Base-by-base conservation (phyloP, 2,329 filamentous ascomycete genomes). In the Proliferodiscus dingleyae region DNA sequence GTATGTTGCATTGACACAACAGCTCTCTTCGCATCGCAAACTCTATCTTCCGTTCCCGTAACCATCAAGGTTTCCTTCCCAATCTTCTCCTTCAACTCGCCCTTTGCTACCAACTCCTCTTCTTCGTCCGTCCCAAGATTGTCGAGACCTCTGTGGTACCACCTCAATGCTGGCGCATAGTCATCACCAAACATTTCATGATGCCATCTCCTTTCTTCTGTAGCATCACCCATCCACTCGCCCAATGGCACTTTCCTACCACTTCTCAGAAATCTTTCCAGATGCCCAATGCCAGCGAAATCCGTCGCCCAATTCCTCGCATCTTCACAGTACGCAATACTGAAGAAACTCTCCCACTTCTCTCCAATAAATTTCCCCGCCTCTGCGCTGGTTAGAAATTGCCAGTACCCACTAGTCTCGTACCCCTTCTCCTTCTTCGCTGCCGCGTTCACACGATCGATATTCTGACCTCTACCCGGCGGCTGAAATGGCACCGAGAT, bases 331-430 rank as follows among this genome's bases (percentile, higher is more conserved):
- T 53, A 51, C 30, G 40, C 6, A 13, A 58, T 4, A 37, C 50
- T 38, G 43, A 49, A 39, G 39, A 59, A 50, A 26, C 36, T 39
- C 26, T 56, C 55, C 42, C 37, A 47, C 41, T 54, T 46, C n/a
- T 48, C 23, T 7, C 50, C 54, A 38, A 60, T 30, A 3, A 46
- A 19, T 18, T 39, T 49, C 11, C 42, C 50, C 4, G 50, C 47
- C 11, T 36, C 47, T 7, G 36, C 24, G 7, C 37, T 43, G 13
- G 46, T 43, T 19, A 60, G 44, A 8, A 50, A 55, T 10, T 45
- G 28, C 46, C 43, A 49, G 43, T 58, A 58, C 6, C 54, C 57
- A 36, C 49, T 47, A 3, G 37, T 23, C 6, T 51, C 46, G 47
- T 46, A 60, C 13, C 57, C 56, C 2, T 44, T 24, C 3, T 9